A percentile compares a stretch with the other conserved stretches of the same genome.
These are phyloP conservation scores for Pittosporum tobira DNA, from an alignment of 129 eudicot species.

Conservation along the genomic window DNA sequence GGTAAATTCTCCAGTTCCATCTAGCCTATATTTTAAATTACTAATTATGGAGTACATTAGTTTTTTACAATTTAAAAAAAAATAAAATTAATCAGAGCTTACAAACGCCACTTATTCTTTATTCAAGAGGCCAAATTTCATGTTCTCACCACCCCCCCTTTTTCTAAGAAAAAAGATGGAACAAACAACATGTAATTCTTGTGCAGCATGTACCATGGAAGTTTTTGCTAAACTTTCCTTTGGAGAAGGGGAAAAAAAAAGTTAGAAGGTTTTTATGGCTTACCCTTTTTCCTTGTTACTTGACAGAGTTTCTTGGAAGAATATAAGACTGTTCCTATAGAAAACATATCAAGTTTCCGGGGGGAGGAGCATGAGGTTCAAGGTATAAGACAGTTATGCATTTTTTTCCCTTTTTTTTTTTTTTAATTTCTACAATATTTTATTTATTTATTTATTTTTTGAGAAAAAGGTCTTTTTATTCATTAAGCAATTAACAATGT, in stretches of 20 bases:
- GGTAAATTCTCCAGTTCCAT: constrained; percentile 39
- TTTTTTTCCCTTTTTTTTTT: neutral
- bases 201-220: neutral
- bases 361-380: constrained; percentile 37
- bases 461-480: too few species aligned
- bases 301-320: constrained; percentile 57
- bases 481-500: constrained; percentile 6
- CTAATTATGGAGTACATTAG: too few species aligned
- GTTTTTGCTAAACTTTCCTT: neutral
- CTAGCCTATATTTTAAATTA: too few species aligned
- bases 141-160: neutral
- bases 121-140: neutral
- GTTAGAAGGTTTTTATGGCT: neutral
- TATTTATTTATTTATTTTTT: neutral
- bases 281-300: constrained; percentile 2
- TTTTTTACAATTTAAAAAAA: too few species aligned
- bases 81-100: too few species aligned
- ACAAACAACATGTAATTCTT: too few species aligned
- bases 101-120: too few species aligned
- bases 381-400: too few species aligned
- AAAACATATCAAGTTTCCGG: constrained; percentile 36
- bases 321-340: constrained; percentile 60
- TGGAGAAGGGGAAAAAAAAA: neutral
- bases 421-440: neutral
- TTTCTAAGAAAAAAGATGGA: too few species aligned